Evolutionary conservation across 2,329 filamentous ascomycete species (phyloP).

Genomic region (Talaromyces rugulosus): DNA sequence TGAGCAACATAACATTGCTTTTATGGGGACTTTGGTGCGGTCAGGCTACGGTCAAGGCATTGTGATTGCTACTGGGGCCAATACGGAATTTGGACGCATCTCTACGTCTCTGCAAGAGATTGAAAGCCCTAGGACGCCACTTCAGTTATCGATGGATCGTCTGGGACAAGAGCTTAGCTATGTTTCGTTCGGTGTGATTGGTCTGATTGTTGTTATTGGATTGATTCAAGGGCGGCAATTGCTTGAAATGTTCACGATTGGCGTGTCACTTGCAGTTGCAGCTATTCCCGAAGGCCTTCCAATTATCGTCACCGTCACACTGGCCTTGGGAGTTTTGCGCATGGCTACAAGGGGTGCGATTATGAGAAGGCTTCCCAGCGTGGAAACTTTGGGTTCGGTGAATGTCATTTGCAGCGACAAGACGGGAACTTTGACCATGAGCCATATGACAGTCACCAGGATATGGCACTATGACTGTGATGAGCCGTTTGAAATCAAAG

Average conservation of each 20-base stretch:
- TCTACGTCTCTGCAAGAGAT: conserved; percentile 91
- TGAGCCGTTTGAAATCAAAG: conserved; percentile 54
- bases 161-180: conserved; percentile 94
- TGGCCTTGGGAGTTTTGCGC: conserved; percentile 88
- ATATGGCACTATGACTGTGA: conserved; percentile 85
- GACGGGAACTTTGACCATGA: conserved; percentile 91
- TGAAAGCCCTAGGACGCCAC: conserved; percentile 86
- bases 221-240: conserved; percentile 84
- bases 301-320: conserved; percentile 95
- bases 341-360: conserved; percentile 97
- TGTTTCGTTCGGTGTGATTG: conserved; percentile 93
- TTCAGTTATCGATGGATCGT: conserved; percentile 97
- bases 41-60: conserved; percentile 94
- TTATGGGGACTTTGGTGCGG: conserved; percentile 95
- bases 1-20: conserved; percentile 85
- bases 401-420: conserved; percentile 99
- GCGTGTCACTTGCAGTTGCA: conserved; percentile 91
- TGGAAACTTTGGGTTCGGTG: conserved; percentile 95
- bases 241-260: conserved; percentile 95
- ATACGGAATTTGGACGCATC: conserved; percentile 94
- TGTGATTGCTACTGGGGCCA: conserved; percentile 91
- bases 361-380: conserved; percentile 90
- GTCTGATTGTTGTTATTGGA: conserved; percentile 84
- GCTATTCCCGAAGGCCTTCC: conserved; percentile 94
- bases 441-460: conserved; percentile 96